Evolutionary conservation across 2,329 filamentous ascomycete species (phyloP).

Genomic region (Colletotrichum lindemuthianum): DNA sequence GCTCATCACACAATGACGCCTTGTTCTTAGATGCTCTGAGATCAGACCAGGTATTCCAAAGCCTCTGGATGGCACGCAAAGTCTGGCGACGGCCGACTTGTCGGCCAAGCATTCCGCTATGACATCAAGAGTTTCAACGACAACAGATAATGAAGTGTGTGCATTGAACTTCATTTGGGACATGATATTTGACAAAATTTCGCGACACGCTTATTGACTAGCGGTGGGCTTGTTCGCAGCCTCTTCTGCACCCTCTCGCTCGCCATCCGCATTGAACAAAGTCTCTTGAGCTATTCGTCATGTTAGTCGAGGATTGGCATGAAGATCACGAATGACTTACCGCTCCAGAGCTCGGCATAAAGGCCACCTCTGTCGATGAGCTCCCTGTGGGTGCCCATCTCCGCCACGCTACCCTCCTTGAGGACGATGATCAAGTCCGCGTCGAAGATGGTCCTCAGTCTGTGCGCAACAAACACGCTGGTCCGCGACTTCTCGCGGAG

Average conservation of each 20-base stretch:
- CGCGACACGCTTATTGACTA: background rate
- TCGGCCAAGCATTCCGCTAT: background rate
- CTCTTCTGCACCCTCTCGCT: conserved; percentile 48
- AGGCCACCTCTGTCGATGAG: conserved; percentile 82
- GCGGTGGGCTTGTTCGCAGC: conserved; percentile 58
- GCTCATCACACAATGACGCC: too few species aligned
- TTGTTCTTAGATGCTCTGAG: too few species aligned
- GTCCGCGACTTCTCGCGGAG: conserved; percentile 88
- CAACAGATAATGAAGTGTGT: background rate
- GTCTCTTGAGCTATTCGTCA: conserved; percentile 67
- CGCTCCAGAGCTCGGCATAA: conserved; percentile 91
- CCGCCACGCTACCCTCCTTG: conserved; percentile 84
- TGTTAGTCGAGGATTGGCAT: conserved; percentile 31
- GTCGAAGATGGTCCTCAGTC: conserved; percentile 92
- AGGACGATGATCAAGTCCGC: conserved; percentile 93
- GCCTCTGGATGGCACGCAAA: background rate
- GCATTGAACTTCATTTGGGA: conserved; percentile 1
- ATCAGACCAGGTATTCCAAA: conserved; percentile 31
- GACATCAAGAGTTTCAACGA: background rate
- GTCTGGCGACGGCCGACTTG: too few species aligned
- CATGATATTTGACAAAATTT: conserved; percentile 12
- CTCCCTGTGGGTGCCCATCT: conserved; percentile 87
- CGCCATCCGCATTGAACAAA: conserved; percentile 61
- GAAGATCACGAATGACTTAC: conserved; percentile 58
- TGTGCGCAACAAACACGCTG: conserved; percentile 94